Base-by-base conservation (phyloP, 805 yeast genomes). In the Kuraishia floccosa region DNA sequence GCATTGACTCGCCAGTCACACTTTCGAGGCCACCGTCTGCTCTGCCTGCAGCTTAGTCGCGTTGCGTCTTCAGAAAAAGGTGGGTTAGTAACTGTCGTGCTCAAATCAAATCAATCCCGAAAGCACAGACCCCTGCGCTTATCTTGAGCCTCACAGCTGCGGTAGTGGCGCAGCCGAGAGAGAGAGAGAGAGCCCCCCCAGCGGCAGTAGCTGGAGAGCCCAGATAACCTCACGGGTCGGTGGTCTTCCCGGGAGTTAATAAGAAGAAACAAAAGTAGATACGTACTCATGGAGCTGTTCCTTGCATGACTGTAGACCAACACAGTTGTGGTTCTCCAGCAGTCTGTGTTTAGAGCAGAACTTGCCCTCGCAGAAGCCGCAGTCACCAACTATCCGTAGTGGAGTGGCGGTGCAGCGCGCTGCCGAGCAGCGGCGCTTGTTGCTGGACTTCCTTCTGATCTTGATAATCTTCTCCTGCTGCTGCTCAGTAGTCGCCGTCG, bases 281-380 rank as follows among this genome's bases (percentile, higher is more conserved):
- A 19, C 22, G 10, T 19, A 19, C 20, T 81, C 87, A 45, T 83
- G 93, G 41, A 84, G 74, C 44, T 68, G 73, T 44, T 84, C 87
- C 61, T 83, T 83, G 61, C 93, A 84, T 40, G 60, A 66, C 47
- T 77, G 79, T 36, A 85, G 65, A 5, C 91, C 94, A 35, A 67
- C 63, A 50, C 96, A 85, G 36, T 65, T 52, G 56, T 85, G 96
- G 52, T 77, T 85, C 54, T 85, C 96, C 57, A 86, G 63, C 34
- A 85, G 62, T 34, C 96, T 68, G 58, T 85, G 96, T 46, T 80
- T 79, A 20, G 89, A 78, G 54, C 96, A 85, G 53, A 73, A 85
- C 46, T 77, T 79, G 27, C 94, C 93, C 29, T 72, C 71, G 53
- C 96, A 85, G 49, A 76, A 80, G 32, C 75, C 68, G 53, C 96